Base-by-base conservation (phyloP, 129 eudicot species). In the Centrapalus pauciflorus region DNA sequence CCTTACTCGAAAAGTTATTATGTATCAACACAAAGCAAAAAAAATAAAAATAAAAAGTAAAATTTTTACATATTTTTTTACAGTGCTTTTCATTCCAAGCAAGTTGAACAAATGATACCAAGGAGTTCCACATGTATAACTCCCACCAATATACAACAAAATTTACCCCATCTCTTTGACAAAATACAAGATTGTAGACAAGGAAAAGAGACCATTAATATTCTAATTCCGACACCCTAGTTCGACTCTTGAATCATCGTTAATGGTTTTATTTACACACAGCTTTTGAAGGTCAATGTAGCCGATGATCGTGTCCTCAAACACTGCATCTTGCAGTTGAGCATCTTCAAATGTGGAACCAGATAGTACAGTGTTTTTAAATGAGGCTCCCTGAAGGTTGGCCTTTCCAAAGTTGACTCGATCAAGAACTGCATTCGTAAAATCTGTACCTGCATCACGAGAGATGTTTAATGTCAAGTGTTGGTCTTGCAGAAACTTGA, bases 281-380 rank as follows among this genome's bases (percentile, higher is more conserved):
- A 91, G 66, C 77, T 85, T 91, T 71, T 84, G 88, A 70, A 87
- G 85, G 70, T 87, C 96, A 35, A 87, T 79, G 80, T 90, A 87
- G 48, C 97, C 97, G 5, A 90, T 84, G 29, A 90, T 90, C 54
- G 97, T 90, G 84, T 93, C 96, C 79, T 93, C 98, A 69, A 93
- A 93, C 35, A 81, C 84, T 12, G 67, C 98, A 49, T 82, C 95
- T 75, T 88, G 75, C 17, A 92, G 85, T 54, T 92, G 87, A 37
- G 98, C 98, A 0, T 76, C 91, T 5, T 77, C 77, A 51, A 88
- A 92, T 24, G 98, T 92, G 32, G 98, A 88, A 25, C 98, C 98
- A 0, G 98, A 93, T 67, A 93, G 75, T 17, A 93, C 98, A 4
- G 98, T 86, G 81, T 93, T 93, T 70, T 64, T 93, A 48, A 93